phyloP scores from a whole-genome alignment of 305 asterid species.

The Euphrasia arctica region DNA sequence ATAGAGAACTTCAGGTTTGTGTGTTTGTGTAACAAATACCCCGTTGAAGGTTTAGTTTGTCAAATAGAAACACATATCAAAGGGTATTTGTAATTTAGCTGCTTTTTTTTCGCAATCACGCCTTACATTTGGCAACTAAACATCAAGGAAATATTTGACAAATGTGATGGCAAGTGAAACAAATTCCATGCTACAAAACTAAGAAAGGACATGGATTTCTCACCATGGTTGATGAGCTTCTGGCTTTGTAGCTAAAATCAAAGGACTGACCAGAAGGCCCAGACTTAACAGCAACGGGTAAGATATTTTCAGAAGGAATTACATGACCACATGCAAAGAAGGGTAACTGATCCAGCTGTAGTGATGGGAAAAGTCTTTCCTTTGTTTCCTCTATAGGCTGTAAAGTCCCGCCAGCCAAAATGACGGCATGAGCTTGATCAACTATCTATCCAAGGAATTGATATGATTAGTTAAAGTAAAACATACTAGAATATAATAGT shows the following conservation, averaged over 20 bases:
- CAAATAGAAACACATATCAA: background rate
- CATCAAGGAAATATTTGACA: background rate
- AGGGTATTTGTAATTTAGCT: background rate
- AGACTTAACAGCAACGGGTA: constrained; percentile 74
- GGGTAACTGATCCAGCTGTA: constrained; percentile 49
- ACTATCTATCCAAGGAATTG: constrained; percentile 43
- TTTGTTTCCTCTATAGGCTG: constrained; percentile 96
- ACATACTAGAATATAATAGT: constrained; percentile 15
- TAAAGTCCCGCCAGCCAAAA: constrained; percentile 94
- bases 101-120: background rate
- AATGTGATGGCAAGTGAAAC: background rate
- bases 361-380: constrained; percentile 81
- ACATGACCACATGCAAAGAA: constrained; percentile 93
- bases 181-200: constrained; percentile 1
- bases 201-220: constrained; percentile 30
- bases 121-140: too few species aligned
- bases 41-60: too few species aligned
- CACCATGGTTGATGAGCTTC: constrained; percentile 77
- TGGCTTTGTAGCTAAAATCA: constrained; percentile 77
- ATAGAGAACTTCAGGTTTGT: too few species aligned
- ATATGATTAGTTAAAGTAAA: constrained; percentile 5
- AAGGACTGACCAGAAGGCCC: constrained; percentile 85
- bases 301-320: constrained; percentile 76
- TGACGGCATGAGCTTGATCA: constrained; percentile 79
- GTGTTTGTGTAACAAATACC: too few species aligned